Percentiles rank a stretch among this genome's conserved stretches.
Conservation (phyloP, 495 filamentous ascomycete species). For the Xylaria grammica region DNA sequence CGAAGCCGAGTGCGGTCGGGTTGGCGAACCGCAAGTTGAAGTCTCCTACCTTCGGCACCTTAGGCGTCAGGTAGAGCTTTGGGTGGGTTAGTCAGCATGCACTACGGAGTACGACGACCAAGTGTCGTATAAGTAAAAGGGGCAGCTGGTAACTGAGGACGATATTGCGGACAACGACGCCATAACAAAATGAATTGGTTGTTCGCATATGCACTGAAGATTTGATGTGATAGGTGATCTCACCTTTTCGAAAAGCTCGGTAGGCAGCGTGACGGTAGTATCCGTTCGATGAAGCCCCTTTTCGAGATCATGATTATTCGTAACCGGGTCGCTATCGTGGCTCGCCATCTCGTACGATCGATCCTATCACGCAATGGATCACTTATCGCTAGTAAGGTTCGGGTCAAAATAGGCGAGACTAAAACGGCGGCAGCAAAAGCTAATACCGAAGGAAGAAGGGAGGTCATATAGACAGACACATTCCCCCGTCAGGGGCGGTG, state of each 20-base stretch:
- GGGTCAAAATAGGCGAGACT: not conserved
- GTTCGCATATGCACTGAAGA: too few species aligned
- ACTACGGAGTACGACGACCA: not conserved
- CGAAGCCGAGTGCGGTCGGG: slow-evolving; percentile 59
- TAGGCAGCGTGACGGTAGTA: slow-evolving; percentile 53
- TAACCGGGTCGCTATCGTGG: not conserved
- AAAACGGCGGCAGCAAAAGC: too few species aligned
- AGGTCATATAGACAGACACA: not conserved
- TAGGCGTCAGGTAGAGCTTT: slow-evolving; percentile 59
- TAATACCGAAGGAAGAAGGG: not conserved
- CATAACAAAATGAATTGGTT: too few species aligned
- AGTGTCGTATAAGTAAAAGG: not conserved
- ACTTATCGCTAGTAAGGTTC: not conserved
- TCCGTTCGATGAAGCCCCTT: slow-evolving; percentile 45
- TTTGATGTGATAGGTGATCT: not conserved
- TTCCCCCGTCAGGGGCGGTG: not conserved
- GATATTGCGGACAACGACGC: not conserved
- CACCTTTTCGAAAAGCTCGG: slow-evolving; percentile 63
- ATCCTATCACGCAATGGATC: not conserved
- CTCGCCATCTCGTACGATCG: slow-evolving; percentile 27
- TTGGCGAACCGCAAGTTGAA: slow-evolving; percentile 58
- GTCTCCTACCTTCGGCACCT: slow-evolving; percentile 54
- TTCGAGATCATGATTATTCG: slow-evolving; percentile 39
- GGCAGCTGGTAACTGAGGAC: not conserved
- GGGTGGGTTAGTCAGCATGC: not conserved